These are phyloP conservation scores for grape (Vitis vinifera) DNA, from an alignment of 164 flowering plant species.

Conservation along the genomic window DNA sequence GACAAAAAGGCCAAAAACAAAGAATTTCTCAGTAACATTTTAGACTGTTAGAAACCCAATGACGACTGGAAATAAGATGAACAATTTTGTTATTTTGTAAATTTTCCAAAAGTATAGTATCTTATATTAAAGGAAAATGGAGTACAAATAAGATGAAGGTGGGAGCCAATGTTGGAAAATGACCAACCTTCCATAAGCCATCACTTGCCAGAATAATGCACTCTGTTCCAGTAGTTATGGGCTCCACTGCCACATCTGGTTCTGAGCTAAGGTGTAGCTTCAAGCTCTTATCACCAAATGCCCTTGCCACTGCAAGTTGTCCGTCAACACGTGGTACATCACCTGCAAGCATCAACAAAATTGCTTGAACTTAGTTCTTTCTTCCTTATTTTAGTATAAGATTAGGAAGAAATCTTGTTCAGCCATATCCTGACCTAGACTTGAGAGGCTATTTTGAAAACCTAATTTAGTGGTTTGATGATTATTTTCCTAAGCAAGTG, in stretches of 20 bases:
- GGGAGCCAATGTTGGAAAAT: background rate
- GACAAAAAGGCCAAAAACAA: background rate
- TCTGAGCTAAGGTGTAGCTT: conserved; percentile 73
- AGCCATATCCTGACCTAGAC: too few species aligned
- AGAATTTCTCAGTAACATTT: too few species aligned
- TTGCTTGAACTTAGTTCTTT: background rate
- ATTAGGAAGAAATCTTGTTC: too few species aligned
- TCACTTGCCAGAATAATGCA: conserved; percentile 66
- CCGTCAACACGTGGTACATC: conserved; percentile 92
- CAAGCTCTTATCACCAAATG: conserved; percentile 85
- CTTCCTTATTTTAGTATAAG: too few species aligned
- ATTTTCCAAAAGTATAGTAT: too few species aligned
- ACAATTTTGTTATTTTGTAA: background rate
- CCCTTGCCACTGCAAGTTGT: conserved; percentile 88
- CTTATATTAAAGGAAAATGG: background rate
- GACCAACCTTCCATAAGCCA: conserved; percentile 69
- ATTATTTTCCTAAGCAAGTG: too few species aligned
- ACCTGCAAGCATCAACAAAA: conserved; percentile 33
- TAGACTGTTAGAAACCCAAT: too few species aligned
- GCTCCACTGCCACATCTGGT: conserved; percentile 42
- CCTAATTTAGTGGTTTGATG: too few species aligned
- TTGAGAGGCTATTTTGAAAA: too few species aligned
- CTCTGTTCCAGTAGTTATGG: conserved; percentile 42
- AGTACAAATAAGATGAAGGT: background rate
- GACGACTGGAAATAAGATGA: background rate